Evolutionary conservation across 768 basidiomycete species (phyloP), one percentile per base, ranked within the genome.

Genomic region (Hortiboletus campestris): DNA sequence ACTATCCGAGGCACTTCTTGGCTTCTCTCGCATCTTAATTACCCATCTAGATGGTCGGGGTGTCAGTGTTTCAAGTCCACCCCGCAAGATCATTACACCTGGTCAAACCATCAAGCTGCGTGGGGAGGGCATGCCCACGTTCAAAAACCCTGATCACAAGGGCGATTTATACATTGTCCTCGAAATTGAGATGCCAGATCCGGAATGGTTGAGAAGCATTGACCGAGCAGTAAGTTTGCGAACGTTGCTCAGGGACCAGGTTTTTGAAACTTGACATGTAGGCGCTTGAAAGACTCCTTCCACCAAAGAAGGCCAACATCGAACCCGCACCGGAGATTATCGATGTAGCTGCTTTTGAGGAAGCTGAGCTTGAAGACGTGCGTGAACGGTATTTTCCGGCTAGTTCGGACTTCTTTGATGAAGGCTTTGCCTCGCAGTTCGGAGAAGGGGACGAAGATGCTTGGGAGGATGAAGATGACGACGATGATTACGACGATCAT

Each of bases 11-110:
- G 91, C 94, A 4, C 81, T 98, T 11, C 81, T 97, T 50, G 96
- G 96, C n/a, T 95, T 99, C 75, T 90, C 87, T 45, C 84, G 96
- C 28, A 87, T 98, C 58, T 74, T 97, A 22, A 76, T 99, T 54
- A 90, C 87, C 8, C 96, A 99, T 69, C 79, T 99, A 31, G 96
- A 99, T 66, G 94, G 94, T 11, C 84, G 94, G 14, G 94, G 94
- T n/a, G 79, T 98, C 49, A 84, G 83, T 36, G 82, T 97, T 13
- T 74, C 84, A 0, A 87, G 83, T 60, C 90, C 90, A 6, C 78
- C 82, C 1, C 84, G 87, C 9, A 89, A 87, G 68, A 83, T 94
- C 29, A 81, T 95, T 66, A 83, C 84, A 57, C 80, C 85, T 4
- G 84, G 85, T 12, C 84, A 88, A 59, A 83, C 84, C 20, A 89